Evolutionary conservation across 1,284 basidiomycete genomes (phyloP), one percentile per base, ranked within the genome.

Genomic region (Rhodofomes roseus): DNA sequence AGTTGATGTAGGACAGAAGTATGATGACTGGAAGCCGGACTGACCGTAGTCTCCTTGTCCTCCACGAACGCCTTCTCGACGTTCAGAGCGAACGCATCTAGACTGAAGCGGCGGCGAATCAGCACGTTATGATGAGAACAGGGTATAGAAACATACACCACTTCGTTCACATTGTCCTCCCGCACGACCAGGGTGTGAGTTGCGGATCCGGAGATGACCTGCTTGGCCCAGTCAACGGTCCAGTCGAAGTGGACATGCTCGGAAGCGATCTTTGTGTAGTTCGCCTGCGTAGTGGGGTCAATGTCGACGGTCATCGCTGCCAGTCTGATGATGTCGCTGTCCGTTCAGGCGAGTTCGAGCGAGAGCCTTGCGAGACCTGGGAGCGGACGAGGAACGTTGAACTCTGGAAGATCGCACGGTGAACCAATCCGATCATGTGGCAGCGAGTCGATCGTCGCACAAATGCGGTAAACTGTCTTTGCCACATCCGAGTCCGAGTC

Each of bases 271-370:
- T 89, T 77, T 6, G 77, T 71, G 74, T 92, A 94, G 76, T 96
- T 96, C 39, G 92, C 83, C 69, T 94, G 88, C 0, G 89, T 89
- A 0, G 90, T 86, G 11, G 86, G 87, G 73, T 95, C 93, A 41
- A 65, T 64, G 43, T 66, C 65, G 37, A 53, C 44, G 5, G 61
- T 46, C 57, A 60, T 62, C 9, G 46, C 46, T 27, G 23, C 4
- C 4, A 4, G 3, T 12, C 16, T 3, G 5, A 39, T 29, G 46
- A 18, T 18, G 4, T 4, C 14, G 14, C 41, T 20, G 23, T 12
- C 23, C 22, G 23, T 20, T 44, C n/a, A 22, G 20, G 5, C 20
- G 11, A 8, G 1, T 54, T 58, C 2, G 41, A 57, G 36, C n/a
- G n/a, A n/a, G n/a, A n/a, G n/a, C n/a, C n/a, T n/a, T n/a, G n/a